Base-by-base conservation (phyloP, 148 eudicot species). In the Euryodendron excelsum region DNA sequence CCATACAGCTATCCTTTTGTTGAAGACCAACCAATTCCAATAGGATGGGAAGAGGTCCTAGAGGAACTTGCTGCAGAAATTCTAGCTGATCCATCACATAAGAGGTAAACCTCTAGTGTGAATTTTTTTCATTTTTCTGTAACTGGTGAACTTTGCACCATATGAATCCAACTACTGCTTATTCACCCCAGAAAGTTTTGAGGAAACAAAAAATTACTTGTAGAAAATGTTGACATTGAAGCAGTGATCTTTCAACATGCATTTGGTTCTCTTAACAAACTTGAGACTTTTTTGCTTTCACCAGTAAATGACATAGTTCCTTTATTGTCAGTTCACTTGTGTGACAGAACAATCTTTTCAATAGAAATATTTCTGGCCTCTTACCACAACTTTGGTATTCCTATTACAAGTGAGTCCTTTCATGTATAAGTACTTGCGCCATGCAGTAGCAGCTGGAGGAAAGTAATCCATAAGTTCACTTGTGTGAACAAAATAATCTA, bases 41-140 rank as follows among this genome's bases (percentile, higher is more conserved):
- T 87, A 21, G 90, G 87, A 53, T 87, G 90, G 90, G 90, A 87
- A 76, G 84, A 85, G 34, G 86, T 80, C 15, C 50, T 87, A 10
- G 60, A 79, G 21, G 86, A 87, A 73, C 72, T 87, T 76, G 86
- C 90, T 34, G 82, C 84, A 9, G 88, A 85, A 47, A 79, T 87
- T 37, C 75, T 87, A 41, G 82, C 88, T 37, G 83, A 87, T 80
- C 90, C 90, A 76, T 78, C 70, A 5, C 86, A 68, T 21, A 80
- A 79, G 53, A 85, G 86, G 90, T 85, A 56, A 61, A 34, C 31
- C 62, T 68, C 78, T 31, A n/a, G 61, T 25, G 0, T 58, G 5
- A 58, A 3, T 37, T 21, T 39, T 39, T 58, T 12, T 20, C 25
- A 8, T 17, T 50, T 50, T 50, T 13, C 8, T 41, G n/a, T n/a